Evolutionary conservation across 1,139 yeast genomes (phyloP), one percentile per base, ranked within the genome.

Genomic region (Wickerhamiella infanticola): DNA sequence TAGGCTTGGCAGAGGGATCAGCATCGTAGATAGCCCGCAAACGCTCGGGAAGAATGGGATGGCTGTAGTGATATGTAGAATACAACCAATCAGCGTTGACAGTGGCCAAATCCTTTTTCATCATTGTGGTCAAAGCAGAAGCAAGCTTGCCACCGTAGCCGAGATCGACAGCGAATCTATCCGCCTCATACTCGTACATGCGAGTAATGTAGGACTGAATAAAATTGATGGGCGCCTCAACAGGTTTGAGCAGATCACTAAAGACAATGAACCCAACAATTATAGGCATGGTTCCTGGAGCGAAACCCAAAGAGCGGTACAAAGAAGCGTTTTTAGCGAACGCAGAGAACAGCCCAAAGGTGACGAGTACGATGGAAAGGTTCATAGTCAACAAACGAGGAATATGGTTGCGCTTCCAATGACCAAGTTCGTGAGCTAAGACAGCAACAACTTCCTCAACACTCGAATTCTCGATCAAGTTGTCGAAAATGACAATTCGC

Each of bases 381-480:
- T 76, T 68, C 53, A 79, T 71, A 3, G 72, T 56, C 58, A 90
- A 64, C 72, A 79, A 73, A 60, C 79, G 79, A 18, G 86, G 69
- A 50, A 88, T 79, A 63, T 90, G 98, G 50, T 81, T 79, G 61
- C 81, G 72, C 55, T 81, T 81, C 98, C 98, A 90, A 63, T 90
- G 98, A 43, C 98, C 98, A 55, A 90, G 81, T 67, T 90, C 98
- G 61, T 90, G 98, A 24, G 95, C 97, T 57, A 90, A 71, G 1
- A 90, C 95, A 40, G 98, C 96, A 46, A 88, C 85, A 33, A 88
- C 83, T 64, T 90, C 95, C 43, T 74, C 74, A 35, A 77, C 74
- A 35, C 86, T 67, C 33, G 88, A 79, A 48, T 83, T 81, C 50
- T 82, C 79, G 53, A 90, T 79, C 65, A 90, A 73, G 6, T 97